Evolutionary conservation across 2,329 filamentous ascomycete species (phyloP), one percentile per base, ranked within the genome.

Genomic region (Fusarium camptoceras): DNA sequence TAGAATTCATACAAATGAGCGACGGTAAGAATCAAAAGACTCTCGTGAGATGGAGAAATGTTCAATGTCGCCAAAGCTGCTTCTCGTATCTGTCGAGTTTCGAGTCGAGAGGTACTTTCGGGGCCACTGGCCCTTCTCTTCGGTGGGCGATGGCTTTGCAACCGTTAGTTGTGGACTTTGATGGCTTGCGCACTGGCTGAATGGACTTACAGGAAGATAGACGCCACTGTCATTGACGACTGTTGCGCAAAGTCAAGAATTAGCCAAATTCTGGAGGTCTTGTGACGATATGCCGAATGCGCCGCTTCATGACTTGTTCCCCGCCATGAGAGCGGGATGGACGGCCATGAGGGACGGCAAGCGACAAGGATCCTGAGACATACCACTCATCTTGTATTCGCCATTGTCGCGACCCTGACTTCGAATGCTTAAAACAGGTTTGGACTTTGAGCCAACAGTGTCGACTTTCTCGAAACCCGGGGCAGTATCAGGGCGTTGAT

Each of bases 211-310:
- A 75, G 95, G 95, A 73, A 98, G 88, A 82, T 97, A 98, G 67
- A 97, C 92, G 72, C 95, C 95, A 79, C 92, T 97, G 81, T 97
- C 94, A 78, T 97, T 97, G 80, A 98, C 96, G 71, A 98, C 95
- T 98, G 79, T 66, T 57, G 44, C 30, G 53, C 48, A 49, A 64
- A 55, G 73, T 54, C 60, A 60, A 53, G 47, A 71, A 61, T 75
- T 80, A 64, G 78, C 72, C 61, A 66, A 65, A 44, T 55, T 55
- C 55, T 28, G 49, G 24, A 64, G 64, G 62, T 76, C 71, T 73
- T 70, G 75, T 74, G 72, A 71, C 55, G 49, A 59, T 46, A 66
- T 57, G 42, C 57, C 51, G 42, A 61, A 66, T 66, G 64, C 69
- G 68, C 66, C 63, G 72, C 65, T 55, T 56, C 51, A 59, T 60